These are phyloP conservation scores for Lepidium didymum DNA, from an alignment of 345 rosid species.

Conservation along the genomic window DNA sequence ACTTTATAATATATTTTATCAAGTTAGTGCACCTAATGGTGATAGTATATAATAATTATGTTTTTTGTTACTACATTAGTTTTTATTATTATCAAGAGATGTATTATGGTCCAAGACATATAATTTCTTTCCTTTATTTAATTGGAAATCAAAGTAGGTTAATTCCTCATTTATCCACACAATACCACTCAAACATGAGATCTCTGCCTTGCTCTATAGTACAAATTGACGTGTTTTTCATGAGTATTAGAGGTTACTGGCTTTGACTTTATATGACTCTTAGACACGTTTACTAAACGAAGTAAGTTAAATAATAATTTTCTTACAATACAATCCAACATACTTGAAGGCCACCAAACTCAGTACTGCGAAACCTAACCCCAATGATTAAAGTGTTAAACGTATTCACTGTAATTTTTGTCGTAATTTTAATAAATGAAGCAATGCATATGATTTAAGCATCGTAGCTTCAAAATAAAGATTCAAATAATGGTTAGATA, in stretches of 20 bases:
- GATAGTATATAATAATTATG: neutral
- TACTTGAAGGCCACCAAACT: neutral
- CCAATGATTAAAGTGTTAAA: neutral
- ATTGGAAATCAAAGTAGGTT: too few species aligned
- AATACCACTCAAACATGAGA: too few species aligned
- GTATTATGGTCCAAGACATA: too few species aligned
- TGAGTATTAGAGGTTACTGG: too few species aligned
- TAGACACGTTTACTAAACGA: too few species aligned
- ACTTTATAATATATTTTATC: neutral
- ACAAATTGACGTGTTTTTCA: too few species aligned
- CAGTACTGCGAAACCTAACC: neutral
- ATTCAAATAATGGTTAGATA: neutral
- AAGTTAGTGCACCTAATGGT: conserved; percentile 12
- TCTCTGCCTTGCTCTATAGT: too few species aligned
- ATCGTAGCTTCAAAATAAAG: conserved; percentile 14
- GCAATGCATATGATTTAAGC: neutral
- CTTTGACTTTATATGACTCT: too few species aligned
- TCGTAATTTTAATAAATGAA: neutral
- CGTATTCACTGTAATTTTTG: neutral
- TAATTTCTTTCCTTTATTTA: too few species aligned
- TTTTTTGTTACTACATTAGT: too few species aligned
- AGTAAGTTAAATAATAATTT: neutral
- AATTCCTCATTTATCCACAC: too few species aligned
- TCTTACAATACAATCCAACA: neutral
- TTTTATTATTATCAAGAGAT: too few species aligned